Percentiles rank a stretch among this genome's conserved stretches.
Conservation (phyloP, 176 grass and related monocot genomes). For the Oryza rufipogon region DNA sequence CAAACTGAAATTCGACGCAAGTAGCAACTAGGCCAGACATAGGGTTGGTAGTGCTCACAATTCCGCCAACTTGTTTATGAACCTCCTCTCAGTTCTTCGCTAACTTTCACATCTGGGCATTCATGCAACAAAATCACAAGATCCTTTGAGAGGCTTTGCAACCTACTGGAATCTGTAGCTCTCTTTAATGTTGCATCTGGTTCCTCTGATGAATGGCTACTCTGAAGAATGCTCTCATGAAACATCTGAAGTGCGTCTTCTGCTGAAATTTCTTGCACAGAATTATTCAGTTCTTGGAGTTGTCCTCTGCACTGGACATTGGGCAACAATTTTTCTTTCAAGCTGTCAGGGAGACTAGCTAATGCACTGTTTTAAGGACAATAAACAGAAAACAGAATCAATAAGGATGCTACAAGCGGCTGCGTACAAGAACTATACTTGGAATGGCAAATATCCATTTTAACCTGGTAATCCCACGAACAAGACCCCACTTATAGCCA, state of each 20-base stretch:
- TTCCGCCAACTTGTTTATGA: background rate
- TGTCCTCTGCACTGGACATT: constrained; percentile 44
- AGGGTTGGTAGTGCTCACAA: background rate
- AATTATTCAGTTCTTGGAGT: constrained; percentile 39
- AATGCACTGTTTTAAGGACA: constrained; percentile 47
- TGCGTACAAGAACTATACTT: background rate
- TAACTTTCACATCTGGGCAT: constrained; percentile 51
- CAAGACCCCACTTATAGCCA: constrained; percentile 82
- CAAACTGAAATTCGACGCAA: background rate
- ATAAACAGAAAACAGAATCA: background rate
- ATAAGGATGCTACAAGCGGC: background rate
- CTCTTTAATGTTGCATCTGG: constrained; percentile 5
- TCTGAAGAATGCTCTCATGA: constrained; percentile 46
- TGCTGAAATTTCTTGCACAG: constrained; percentile 59
- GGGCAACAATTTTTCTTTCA: constrained; percentile 58
- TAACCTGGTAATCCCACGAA: constrained; percentile 77
- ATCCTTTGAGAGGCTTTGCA: constrained; percentile 49
- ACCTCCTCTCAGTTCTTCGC: constrained; percentile 45
- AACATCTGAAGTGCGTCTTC: constrained; percentile 58
- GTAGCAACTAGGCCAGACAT: background rate
- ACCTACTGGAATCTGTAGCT: constrained; percentile 45
- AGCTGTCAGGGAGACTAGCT: constrained; percentile 52
- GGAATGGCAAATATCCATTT: background rate
- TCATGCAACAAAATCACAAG: constrained; percentile 55
- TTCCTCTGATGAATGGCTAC: constrained; percentile 18